Conservation (phyloP, 176 grass and related monocot genomes). For the Oryza glumipatula region DNA sequence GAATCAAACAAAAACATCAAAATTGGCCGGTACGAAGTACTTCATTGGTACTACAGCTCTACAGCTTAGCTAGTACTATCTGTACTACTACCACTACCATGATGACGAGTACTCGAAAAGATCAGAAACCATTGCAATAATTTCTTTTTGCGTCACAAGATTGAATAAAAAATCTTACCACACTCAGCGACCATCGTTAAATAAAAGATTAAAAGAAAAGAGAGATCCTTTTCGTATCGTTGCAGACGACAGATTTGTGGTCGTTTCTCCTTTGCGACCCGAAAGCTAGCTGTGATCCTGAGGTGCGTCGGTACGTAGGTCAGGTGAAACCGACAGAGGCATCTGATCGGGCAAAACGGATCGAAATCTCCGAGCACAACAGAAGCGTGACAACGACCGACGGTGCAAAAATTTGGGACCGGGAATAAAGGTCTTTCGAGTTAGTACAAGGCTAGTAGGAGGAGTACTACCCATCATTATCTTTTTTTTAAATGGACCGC, state of each 20-base stretch:
- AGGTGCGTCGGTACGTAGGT: neutral
- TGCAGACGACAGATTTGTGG: neutral
- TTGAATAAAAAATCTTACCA: neutral
- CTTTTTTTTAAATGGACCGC: too few species aligned
- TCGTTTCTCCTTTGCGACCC: neutral
- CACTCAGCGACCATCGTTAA: neutral
- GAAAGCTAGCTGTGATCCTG: neutral
- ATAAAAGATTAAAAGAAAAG: neutral
- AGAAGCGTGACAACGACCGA: neutral
- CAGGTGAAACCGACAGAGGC: constrained; percentile 10
- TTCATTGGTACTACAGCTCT: too few species aligned
- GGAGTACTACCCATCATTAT: too few species aligned
- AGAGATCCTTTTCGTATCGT: neutral
- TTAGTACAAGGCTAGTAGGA: neutral
- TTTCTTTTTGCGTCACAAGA: neutral
- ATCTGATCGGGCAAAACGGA: neutral
- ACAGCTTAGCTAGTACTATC: neutral
- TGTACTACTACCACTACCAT: neutral
- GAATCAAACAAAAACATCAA: neutral
- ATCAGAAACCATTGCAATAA: neutral
- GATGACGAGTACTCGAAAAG: neutral
- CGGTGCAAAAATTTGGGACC: neutral
- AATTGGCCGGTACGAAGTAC: neutral
- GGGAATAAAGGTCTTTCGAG: neutral
- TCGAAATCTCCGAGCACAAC: neutral